Conservation (phyloP, 2,329 filamentous ascomycete genomes). For the Alternaria triticimaculans region DNA sequence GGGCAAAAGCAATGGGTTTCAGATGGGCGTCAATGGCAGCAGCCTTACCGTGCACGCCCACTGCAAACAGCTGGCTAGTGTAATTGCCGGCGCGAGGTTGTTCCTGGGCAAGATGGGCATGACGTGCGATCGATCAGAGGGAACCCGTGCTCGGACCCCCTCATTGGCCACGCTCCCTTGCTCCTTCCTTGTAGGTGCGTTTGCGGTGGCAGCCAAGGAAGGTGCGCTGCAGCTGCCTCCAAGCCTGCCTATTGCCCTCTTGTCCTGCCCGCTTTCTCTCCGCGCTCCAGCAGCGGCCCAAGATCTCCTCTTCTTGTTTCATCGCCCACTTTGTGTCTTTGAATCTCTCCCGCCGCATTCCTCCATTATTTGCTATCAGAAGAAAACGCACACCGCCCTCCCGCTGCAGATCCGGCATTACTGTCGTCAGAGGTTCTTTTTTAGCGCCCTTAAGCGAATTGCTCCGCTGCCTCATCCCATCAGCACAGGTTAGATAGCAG, state of each 20-base stretch:
- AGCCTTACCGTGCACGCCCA: slow-evolving; percentile 16
- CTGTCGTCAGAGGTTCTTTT: slow-evolving; percentile 35
- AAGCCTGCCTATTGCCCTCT: neutral
- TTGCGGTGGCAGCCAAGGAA: slow-evolving; percentile 19
- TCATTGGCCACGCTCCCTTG: slow-evolving; percentile 32
- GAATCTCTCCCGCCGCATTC: neutral
- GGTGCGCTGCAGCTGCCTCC: slow-evolving; percentile 12
- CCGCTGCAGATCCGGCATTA: slow-evolving; percentile 18
- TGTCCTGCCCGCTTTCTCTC: slow-evolving; percentile 7
- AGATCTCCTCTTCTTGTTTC: neutral
- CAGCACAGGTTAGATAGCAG: slow-evolving; percentile 38
- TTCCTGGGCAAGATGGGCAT: slow-evolving; percentile 22
- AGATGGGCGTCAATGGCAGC: slow-evolving; percentile 23
- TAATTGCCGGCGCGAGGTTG: slow-evolving; percentile 22
- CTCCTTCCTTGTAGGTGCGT: slow-evolving; percentile 35
- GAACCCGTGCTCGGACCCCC: slow-evolving; percentile 22
- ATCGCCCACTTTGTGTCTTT: neutral
- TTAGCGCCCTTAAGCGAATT: slow-evolving; percentile 44
- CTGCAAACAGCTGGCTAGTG: slow-evolving; percentile 34
- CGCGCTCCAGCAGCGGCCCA: neutral
- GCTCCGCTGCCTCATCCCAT: slow-evolving; percentile 40
- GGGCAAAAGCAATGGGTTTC: slow-evolving; percentile 12
- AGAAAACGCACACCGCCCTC: slow-evolving; percentile 13
- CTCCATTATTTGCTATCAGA: neutral
- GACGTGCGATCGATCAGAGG: slow-evolving; percentile 25